Evolutionary conservation across 2,329 filamentous ascomycete genomes (phyloP).

Genomic region (Sordariomycetes sp.): DNA sequence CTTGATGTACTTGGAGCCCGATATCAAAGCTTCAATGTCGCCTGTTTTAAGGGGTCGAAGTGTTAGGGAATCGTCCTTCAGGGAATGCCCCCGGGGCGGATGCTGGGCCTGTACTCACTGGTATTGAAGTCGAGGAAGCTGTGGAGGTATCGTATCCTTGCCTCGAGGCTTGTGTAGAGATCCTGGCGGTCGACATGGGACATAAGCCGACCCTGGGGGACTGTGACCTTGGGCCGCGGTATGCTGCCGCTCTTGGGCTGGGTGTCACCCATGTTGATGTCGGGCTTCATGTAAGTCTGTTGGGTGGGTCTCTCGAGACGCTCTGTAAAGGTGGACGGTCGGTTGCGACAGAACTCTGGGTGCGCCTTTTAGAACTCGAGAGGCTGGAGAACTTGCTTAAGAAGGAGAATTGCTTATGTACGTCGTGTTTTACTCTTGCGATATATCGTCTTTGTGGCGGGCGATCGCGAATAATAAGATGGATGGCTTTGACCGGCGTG

Average conservation of each 20-base stretch:
- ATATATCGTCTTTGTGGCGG: neutral
- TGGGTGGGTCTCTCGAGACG: neutral
- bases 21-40: constrained; percentile 60
- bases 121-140: constrained; percentile 66
- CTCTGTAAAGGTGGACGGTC: too few relatives aligned
- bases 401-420: neutral
- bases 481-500: neutral
- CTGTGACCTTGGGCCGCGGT: neutral
- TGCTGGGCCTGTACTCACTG: constrained; percentile 32
- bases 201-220: constrained; percentile 12
- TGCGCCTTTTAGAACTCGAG: too few relatives aligned
- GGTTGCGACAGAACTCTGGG: too few relatives aligned
- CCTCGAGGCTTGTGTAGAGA: constrained; percentile 60
- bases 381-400: neutral
- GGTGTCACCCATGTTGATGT: neutral
- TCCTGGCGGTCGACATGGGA: constrained; percentile 60
- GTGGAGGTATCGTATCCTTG: constrained; percentile 61
- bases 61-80: neutral
- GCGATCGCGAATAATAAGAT: neutral
- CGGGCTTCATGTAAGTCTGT: too few relatives aligned
- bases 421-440: neutral
- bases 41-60: constrained; percentile 27
- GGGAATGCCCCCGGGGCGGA: neutral
- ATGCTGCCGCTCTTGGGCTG: neutral
- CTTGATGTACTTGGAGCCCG: constrained; percentile 66